Percentiles rank a stretch among this genome's conserved stretches.
phyloP scores from a whole-genome alignment of 768 basidiomycete species.

The Russula emetica region DNA sequence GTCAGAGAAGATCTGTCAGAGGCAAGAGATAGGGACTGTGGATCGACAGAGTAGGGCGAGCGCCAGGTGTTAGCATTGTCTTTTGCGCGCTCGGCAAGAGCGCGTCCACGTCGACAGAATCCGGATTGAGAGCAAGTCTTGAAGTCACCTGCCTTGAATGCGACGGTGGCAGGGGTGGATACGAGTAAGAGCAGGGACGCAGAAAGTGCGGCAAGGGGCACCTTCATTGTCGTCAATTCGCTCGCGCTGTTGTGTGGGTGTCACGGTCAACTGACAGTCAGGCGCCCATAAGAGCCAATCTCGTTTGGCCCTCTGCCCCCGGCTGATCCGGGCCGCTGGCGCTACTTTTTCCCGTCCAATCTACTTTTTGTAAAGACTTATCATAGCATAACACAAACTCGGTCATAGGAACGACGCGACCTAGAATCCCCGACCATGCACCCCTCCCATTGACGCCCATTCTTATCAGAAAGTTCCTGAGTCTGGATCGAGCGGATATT shows the following conservation, averaged over 20 bases:
- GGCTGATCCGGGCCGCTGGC: background rate
- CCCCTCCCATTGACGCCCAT: background rate
- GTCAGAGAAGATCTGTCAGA: constrained; percentile 58
- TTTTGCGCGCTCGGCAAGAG: constrained; percentile 68
- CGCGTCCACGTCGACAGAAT: constrained; percentile 90
- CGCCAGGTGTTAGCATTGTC: constrained; percentile 58
- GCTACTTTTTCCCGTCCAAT: background rate
- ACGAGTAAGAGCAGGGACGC: constrained; percentile 34
- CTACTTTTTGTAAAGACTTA: background rate
- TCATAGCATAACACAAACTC: constrained; percentile 2
- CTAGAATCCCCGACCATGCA: background rate
- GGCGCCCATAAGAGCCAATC: too few relatives aligned
- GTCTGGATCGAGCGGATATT: background rate
- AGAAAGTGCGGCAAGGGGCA: constrained; percentile 16
- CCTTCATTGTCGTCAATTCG: constrained; percentile 24
- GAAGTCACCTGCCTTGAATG: constrained; percentile 82
- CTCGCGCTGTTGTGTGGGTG: background rate
- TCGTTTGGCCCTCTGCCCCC: background rate
- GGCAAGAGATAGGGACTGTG: constrained; percentile 49
- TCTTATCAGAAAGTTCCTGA: constrained; percentile 10
- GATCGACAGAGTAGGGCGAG: constrained; percentile 82
- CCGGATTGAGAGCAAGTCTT: constrained; percentile 93
- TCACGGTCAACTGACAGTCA: background rate
- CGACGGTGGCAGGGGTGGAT: constrained; percentile 38
- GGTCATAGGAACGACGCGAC: background rate